These are phyloP conservation scores for Hygrophila difformis DNA, from an alignment of 257 asterid species.

Conservation along the genomic window DNA sequence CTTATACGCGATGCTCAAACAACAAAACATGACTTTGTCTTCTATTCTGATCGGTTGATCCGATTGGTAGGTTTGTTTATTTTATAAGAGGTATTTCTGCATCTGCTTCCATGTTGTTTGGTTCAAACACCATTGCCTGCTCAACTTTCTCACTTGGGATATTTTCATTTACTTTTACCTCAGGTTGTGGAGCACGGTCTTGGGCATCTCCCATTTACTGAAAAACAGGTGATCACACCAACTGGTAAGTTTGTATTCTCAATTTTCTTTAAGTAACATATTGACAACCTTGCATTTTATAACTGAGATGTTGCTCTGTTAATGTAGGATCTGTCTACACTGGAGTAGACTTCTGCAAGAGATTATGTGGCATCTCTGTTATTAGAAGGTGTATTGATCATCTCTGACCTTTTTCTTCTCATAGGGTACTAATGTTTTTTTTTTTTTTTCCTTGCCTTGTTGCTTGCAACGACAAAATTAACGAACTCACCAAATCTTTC, in stretches of 20 bases:
- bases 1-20: slow-evolving; percentile 94
- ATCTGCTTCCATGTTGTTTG: too few species aligned
- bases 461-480: not conserved
- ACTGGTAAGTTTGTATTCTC: slow-evolving; percentile 57
- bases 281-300: too few species aligned
- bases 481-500: not conserved
- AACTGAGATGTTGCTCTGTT: not conserved
- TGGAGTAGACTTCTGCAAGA: slow-evolving; percentile 94
- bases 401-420: not conserved
- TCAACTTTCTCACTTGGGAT: too few species aligned
- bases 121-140: too few species aligned
- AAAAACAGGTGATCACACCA: slow-evolving; percentile 93
- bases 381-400: slow-evolving; percentile 65
- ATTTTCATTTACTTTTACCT: slow-evolving; percentile 8
- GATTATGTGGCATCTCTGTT: slow-evolving; percentile 92
- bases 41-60: slow-evolving; percentile 87
- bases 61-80: slow-evolving; percentile 57
- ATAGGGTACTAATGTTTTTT: too few species aligned
- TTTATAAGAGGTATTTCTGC: not conserved
- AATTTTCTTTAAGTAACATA: slow-evolving; percentile 14
- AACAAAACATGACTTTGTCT: slow-evolving; percentile 87
- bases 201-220: slow-evolving; percentile 98
- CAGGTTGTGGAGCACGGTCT: slow-evolving; percentile 99
- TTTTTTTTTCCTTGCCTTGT: not conserved
- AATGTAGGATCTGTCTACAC: slow-evolving; percentile 86